Conservation (phyloP, 78 protist genomes). For the Dictyostelium capitatum region DNA sequence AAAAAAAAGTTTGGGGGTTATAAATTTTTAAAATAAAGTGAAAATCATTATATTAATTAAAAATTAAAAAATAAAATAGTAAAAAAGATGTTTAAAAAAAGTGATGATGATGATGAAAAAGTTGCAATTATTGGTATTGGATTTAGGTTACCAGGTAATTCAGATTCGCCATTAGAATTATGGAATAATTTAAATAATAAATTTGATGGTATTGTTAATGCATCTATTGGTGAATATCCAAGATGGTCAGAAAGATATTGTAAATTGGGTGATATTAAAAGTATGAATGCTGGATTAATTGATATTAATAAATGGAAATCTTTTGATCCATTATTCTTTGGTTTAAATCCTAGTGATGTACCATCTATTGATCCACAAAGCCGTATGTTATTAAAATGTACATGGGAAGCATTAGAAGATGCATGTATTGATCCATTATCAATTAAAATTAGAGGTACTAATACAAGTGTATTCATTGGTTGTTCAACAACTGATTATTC, state of each 20-base stretch:
- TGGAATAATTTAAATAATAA: slow-evolving; percentile 33
- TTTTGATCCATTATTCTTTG: slow-evolving; percentile 79
- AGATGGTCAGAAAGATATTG: not conserved
- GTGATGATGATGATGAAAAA: not conserved
- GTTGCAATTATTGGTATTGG: slow-evolving; percentile 85
- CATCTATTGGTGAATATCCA: not conserved
- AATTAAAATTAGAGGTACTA: slow-evolving; percentile 40
- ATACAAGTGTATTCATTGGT: slow-evolving; percentile 67
- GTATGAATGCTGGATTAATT: not conserved
- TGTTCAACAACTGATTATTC: slow-evolving; percentile 1
- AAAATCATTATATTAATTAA: too few relatives aligned
- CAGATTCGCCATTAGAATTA: slow-evolving; percentile 11
- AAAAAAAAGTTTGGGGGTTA: too few relatives aligned
- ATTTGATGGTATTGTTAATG: not conserved
- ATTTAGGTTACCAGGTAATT: slow-evolving; percentile 70
- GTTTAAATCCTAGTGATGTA: slow-evolving; percentile 78
- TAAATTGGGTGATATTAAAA: not conserved
- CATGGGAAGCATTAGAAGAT: slow-evolving; percentile 82
- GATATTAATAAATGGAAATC: not conserved
- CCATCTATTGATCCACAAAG: slow-evolving; percentile 87
- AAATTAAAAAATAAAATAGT: too few relatives aligned
- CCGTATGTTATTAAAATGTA: slow-evolving; percentile 62
- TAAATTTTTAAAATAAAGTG: too few relatives aligned
- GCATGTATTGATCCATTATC: slow-evolving; percentile 39
- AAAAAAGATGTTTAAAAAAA: too few relatives aligned